Evolutionary conservation across 768 basidiomycete genomes (phyloP).

Genomic region (Xerocomellus chrysenteron): DNA sequence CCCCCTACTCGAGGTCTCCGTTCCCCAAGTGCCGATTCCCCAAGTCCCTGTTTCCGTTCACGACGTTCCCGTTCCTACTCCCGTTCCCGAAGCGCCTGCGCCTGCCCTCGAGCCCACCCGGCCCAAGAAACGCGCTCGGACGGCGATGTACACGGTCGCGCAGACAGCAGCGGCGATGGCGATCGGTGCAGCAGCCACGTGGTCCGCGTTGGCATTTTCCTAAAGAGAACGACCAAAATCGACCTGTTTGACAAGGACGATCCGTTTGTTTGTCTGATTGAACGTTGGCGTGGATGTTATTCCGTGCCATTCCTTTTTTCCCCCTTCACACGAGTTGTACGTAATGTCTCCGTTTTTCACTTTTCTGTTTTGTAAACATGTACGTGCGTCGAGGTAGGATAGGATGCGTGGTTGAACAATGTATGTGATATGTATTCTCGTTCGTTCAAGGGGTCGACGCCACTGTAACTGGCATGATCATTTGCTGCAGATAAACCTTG

Average conservation of each 20-base stretch:
- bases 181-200: slow-evolving; percentile 68
- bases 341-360: background rate
- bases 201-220: slow-evolving; percentile 70
- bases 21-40: slow-evolving; percentile 5
- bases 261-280: background rate
- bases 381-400: background rate
- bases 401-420: slow-evolving; percentile 1
- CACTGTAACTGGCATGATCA: background rate
- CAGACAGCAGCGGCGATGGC: slow-evolving; percentile 63
- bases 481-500: background rate
- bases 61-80: background rate
- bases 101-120: slow-evolving; percentile 19
- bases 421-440: slow-evolving; percentile 10
- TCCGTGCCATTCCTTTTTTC: background rate
- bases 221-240: slow-evolving; percentile 28
- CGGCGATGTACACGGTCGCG: slow-evolving; percentile 38
- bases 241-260: background rate
- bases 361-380: background rate
- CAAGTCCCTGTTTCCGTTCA: background rate
- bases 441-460: background rate
- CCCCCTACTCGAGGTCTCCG: background rate
- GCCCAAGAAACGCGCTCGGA: slow-evolving; percentile 46
- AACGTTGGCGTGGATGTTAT: background rate
- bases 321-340: background rate
- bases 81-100: background rate